Conservation (phyloP, 352 stramenopile genomes). For the Phytophthora aleatoria region DNA sequence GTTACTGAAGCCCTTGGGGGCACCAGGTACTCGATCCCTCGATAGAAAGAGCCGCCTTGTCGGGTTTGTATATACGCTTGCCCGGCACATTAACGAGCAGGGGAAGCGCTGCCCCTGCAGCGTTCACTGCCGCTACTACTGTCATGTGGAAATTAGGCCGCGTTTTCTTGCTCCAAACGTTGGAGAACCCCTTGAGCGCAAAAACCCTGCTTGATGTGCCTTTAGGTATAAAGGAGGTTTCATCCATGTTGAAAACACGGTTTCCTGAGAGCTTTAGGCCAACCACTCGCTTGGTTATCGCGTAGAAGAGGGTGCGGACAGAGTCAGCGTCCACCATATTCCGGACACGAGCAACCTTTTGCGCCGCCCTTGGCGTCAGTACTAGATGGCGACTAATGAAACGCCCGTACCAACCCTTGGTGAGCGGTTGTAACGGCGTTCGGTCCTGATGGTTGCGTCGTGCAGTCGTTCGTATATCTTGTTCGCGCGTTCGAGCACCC, state of each 20-base stretch:
- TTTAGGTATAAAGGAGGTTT: not conserved
- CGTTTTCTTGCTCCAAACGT: not conserved
- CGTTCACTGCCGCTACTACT: not conserved
- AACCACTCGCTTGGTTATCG: not conserved
- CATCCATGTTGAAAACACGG: not conserved
- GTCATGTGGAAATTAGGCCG: not conserved
- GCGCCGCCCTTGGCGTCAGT: not conserved
- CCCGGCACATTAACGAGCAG: not conserved
- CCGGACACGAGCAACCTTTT: not conserved
- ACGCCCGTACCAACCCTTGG: not conserved
- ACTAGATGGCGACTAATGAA: not conserved
- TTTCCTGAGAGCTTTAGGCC: not conserved
- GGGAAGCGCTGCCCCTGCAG: not conserved
- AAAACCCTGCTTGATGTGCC: not conserved
- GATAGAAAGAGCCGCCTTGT: not conserved
- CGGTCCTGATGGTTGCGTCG: not conserved
- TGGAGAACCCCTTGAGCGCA: not conserved
- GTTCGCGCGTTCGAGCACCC: not conserved
- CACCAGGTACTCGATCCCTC: not conserved
- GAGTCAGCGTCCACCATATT: not conserved
- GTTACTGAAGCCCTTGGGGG: not conserved
- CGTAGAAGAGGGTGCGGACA: not conserved
- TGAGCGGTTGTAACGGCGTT: not conserved
- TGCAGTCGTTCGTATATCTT: not conserved
- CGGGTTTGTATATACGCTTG: not conserved